Conservation (phyloP, 2,329 filamentous ascomycete species). For the Colletotrichum musae region DNA sequence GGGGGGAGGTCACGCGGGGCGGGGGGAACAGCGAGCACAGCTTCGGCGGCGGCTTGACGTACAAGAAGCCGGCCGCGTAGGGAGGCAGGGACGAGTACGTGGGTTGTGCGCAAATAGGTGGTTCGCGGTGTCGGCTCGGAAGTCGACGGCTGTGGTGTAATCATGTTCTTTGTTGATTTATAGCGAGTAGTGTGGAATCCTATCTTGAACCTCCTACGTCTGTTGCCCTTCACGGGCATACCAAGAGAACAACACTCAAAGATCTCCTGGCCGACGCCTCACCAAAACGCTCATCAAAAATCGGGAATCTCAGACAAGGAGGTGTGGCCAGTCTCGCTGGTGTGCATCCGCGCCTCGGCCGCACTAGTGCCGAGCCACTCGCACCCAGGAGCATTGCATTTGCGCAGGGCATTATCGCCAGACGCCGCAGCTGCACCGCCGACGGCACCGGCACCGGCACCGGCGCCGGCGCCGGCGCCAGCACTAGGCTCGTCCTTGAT, state of each 20-base stretch:
- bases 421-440: background rate
- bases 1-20: slow-evolving; percentile 60
- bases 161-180: background rate
- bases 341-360: slow-evolving; percentile 70
- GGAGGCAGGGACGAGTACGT: slow-evolving; percentile 43
- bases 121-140: background rate
- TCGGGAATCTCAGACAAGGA: slow-evolving; percentile 56
- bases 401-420: slow-evolving; percentile 74
- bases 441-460: background rate
- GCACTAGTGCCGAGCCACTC: slow-evolving; percentile 78
- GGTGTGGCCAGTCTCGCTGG: slow-evolving; percentile 71
- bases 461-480: background rate
- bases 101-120: slow-evolving; percentile 12
- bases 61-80: slow-evolving; percentile 52
- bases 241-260: background rate
- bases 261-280: background rate
- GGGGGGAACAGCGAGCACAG: slow-evolving; percentile 63
- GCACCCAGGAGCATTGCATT: slow-evolving; percentile 76
- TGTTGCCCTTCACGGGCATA: background rate
- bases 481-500: slow-evolving; percentile 75
- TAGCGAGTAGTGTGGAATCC: background rate
- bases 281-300: slow-evolving; percentile 43
- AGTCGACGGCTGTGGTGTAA: background rate
- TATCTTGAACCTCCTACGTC: background rate
- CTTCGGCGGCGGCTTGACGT: slow-evolving; percentile 67